Evolutionary conservation across 2,329 filamentous ascomycete species (phyloP).

Genomic region (Thyridium curvatum): DNA sequence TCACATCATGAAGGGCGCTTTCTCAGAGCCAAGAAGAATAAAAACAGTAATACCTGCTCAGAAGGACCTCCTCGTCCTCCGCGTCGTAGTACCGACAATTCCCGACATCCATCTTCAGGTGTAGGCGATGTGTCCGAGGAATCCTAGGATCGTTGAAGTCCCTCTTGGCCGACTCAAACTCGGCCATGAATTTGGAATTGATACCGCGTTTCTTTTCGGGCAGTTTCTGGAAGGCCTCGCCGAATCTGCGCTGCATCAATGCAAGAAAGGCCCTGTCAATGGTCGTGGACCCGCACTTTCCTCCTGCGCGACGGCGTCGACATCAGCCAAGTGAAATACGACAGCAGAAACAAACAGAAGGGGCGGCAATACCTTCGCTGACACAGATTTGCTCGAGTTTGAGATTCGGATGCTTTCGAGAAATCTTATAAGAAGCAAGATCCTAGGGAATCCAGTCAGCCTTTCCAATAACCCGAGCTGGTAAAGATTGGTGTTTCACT

Average conservation of each 20-base stretch:
- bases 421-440: background rate
- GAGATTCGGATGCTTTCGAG: background rate
- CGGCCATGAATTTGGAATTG: slow-evolving; percentile 1
- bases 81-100: background rate
- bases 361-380: background rate
- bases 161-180: slow-evolving; percentile 1
- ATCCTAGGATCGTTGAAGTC: background rate
- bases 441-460: too few species aligned
- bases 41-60: slow-evolving; percentile 1
- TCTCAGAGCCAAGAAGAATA: too few species aligned
- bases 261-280: slow-evolving; percentile 2
- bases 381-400: background rate
- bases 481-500: background rate
- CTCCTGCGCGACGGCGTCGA: background rate
- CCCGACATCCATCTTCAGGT: background rate
- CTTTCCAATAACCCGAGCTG: background rate
- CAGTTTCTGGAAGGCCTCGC: background rate
- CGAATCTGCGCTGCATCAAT: slow-evolving; percentile 1
- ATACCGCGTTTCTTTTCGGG: slow-evolving; percentile 1
- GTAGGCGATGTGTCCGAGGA: background rate
- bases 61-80: slow-evolving; percentile 2
- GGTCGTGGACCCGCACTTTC: slow-evolving; percentile 2
- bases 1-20: background rate
- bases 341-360: too few species aligned
- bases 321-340: too few species aligned